Percentiles rank a stretch among this genome's conserved stretches.
Evolutionary conservation across 805 yeast genomes (phyloP).

Genomic region (Vanderwaltozyma tropicalis): DNA sequence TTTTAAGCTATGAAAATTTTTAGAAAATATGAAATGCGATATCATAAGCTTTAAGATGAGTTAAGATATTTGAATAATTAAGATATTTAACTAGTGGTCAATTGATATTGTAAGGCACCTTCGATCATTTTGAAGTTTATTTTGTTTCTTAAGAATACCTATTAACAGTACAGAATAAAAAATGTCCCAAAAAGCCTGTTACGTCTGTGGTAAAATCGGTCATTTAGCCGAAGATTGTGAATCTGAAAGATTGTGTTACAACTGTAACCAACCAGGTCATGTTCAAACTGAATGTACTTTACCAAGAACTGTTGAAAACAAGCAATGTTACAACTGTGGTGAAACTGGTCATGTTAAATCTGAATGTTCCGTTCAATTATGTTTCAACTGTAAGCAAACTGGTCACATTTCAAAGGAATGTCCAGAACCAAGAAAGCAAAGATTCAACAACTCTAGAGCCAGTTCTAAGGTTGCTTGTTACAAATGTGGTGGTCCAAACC

Average conservation of each 20-base stretch:
- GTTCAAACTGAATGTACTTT: conserved; percentile 81
- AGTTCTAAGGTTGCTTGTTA: conserved; percentile 45
- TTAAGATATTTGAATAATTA: no score
- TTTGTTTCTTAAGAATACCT: no score
- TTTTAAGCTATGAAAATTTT: no score
- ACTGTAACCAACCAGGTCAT: conserved; percentile 85
- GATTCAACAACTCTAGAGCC: neutral
- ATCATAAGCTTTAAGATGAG: no score
- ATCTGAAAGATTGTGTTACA: conserved; percentile 80
- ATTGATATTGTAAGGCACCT: no score
- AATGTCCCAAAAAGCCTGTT: conserved; percentile 65
- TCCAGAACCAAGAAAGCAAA: conserved; percentile 34
- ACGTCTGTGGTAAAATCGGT: conserved; percentile 86
- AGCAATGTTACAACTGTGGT: conserved; percentile 91
- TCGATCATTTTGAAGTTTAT: no score
- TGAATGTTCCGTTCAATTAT: conserved; percentile 68
- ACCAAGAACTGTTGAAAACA: conserved; percentile 74
- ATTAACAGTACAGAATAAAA: neutral
- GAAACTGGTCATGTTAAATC: conserved; percentile 80
- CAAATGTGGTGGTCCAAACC: conserved; percentile 91
- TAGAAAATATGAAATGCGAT: no score
- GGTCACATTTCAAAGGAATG: conserved; percentile 83
- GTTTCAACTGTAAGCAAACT: conserved; percentile 67
- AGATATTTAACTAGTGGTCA: no score
- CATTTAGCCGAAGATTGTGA: conserved; percentile 88